Base-by-base conservation (phyloP, 2,329 filamentous ascomycete genomes). In the Alternaria ethzedia region DNA sequence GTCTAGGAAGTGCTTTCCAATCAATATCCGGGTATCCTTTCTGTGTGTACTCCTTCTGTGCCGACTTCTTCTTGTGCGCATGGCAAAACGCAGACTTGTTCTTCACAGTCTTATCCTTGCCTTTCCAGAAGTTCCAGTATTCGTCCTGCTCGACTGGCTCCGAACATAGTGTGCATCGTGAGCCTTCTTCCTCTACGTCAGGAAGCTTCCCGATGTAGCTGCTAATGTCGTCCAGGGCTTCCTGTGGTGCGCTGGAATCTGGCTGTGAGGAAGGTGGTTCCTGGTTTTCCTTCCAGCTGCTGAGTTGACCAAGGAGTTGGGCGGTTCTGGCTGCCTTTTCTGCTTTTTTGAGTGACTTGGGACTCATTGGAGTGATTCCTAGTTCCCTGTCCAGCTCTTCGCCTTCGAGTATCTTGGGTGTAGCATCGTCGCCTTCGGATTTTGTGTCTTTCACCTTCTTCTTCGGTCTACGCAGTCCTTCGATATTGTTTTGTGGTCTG, bases 21-120 rank as follows among this genome's bases (percentile, higher is more conserved):
- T 92, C 81, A 55, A 97, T 90, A 0, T 80, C 76, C 0, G 93
- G 93, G 75, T 95, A 96, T 0, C 86, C 85, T 46, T 83, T 85
- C 13, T 83, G 76, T 10, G 70, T 62, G 82, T 86, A 88, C 59
- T 84, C 79, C 17, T 78, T 55, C n/a, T 67, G 55, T 0, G 79
- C 79, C 9, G 68, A 66, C 2, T 63, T 61, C 64, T 67, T 80
- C 69, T 61, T 75, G 63, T 82, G 81, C 3, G 71, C 56, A 26
- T 69, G 70, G 67, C 80, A 82, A 61, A 81, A 82, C 9, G 70
- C 57, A 13, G 71, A 70, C 61, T 92, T 89, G 70, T 86, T 83
- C 30, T 83, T 83, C 36, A 91, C 85, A 0, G 70, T 77, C 10
- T 61, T 64, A 13, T 54, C 28, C 20, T 70, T 72, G 8, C 60